Evolutionary conservation across 1,284 basidiomycete genomes (phyloP), one percentile per base, ranked within the genome.

Genomic region (Puccinia hordei): DNA sequence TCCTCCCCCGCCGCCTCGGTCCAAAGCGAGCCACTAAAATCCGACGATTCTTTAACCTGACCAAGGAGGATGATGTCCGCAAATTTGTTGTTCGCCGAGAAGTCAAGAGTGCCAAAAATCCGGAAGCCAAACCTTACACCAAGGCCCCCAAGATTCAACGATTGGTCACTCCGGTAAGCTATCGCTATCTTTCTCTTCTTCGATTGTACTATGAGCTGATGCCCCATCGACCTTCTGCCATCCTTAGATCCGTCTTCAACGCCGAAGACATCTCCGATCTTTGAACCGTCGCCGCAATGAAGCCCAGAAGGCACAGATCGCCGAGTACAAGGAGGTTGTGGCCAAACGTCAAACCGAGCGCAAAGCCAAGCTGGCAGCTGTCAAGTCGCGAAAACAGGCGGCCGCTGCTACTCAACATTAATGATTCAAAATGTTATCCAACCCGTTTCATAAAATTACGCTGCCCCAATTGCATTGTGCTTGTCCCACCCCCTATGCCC

Each of bases 41-140:
- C 88, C 90, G 95, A 87, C 90, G 89, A 86, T 98, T 98, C 91
- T 99, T 98, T 91, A 98, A 97, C 90, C 89, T 98, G 86, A 89
- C 90, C 88, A 98, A 98, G 91, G 93, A 96, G 86, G 96, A 98
- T 86, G 96, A 98, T 88, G 95, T 98, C 82, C 91, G 93, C 88
- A 94, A 97, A 88, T 98, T 97, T 87, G 85, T 86, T 65, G 91
- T 98, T 84, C 89, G 94, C 85, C 89, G 94, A 84, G 94, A 97
- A 88, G 93, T 98, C 80, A 91, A 88, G 88, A 91, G 92, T 87
- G 84, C 88, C 86, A 98, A 97, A 91, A 95, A 96, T 89, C 91
- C 91, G 86, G 89, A 90, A 84, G 94, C 93, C 83, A 98, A 98
- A 90, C 92, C 94, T 82, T 97, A 96, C 89, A 95, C 93, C 88